Percentiles rank a stretch among this genome's conserved stretches.
Evolutionary conservation across 2,329 filamentous ascomycete genomes (phyloP).

Genomic region (Botrytis paeoniae): DNA sequence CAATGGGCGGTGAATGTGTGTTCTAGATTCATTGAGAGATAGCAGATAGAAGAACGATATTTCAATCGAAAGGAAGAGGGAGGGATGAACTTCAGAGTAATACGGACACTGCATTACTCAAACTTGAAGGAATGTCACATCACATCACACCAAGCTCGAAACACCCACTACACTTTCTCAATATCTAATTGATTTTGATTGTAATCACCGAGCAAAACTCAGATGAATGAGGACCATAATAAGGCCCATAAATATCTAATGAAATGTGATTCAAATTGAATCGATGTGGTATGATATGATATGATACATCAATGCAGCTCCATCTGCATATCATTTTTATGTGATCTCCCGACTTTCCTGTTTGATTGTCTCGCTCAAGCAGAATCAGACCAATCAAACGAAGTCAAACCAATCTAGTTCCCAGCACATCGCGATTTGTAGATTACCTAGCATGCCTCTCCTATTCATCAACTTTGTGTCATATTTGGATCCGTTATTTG

Average conservation of each 20-base stretch:
- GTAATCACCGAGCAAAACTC: not conserved
- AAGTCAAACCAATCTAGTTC: not conserved
- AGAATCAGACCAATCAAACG: no score
- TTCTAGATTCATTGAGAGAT: no score
- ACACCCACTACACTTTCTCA: not conserved
- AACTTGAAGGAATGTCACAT: not conserved
- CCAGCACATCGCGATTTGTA: not conserved
- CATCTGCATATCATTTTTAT: not conserved
- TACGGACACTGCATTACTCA: not conserved
- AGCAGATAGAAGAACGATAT: no score
- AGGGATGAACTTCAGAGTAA: no score
- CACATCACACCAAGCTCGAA: not conserved
- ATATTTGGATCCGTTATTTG: not conserved
- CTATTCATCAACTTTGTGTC: not conserved
- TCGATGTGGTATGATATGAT: conserved; percentile 3
- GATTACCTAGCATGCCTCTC: not conserved
- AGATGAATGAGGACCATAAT: not conserved
- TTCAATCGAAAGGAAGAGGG: no score
- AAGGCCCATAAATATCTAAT: not conserved
- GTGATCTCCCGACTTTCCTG: not conserved
- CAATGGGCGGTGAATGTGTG: no score
- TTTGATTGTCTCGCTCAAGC: not conserved
- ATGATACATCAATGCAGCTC: conserved; percentile 12
- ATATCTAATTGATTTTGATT: not conserved
- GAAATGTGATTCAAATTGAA: not conserved